phyloP scores from a whole-genome alignment of 257 asterid species.

The Salvia rosmarinus region DNA sequence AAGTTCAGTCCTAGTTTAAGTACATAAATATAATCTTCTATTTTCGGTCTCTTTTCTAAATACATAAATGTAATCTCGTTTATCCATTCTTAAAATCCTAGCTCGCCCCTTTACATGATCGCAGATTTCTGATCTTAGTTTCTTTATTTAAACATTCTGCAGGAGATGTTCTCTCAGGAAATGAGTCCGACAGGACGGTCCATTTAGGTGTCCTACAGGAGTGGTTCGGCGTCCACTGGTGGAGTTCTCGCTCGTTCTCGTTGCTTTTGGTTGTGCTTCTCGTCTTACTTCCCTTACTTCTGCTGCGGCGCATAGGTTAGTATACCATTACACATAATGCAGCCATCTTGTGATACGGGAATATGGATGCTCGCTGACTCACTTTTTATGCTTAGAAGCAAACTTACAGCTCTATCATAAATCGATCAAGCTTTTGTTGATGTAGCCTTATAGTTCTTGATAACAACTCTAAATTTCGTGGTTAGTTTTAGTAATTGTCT shows the following conservation, averaged over 20 bases:
- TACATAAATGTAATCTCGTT: too few relatives aligned
- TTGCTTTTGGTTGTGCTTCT: constrained; percentile 75
- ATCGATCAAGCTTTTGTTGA: too few relatives aligned
- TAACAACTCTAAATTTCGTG: too few relatives aligned
- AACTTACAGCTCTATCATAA: too few relatives aligned
- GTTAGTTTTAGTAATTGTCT: not conserved
- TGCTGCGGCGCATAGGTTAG: constrained; percentile 86
- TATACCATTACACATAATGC: not conserved
- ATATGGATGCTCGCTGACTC: not conserved
- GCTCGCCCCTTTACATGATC: not conserved
- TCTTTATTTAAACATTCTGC: constrained; percentile 25
- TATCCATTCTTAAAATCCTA: too few relatives aligned
- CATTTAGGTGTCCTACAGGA: constrained; percentile 89
- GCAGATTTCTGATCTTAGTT: not conserved
- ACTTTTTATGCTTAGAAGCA: constrained; percentile 6
- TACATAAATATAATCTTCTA: too few relatives aligned
- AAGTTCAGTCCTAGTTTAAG: too few relatives aligned
- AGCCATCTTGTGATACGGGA: not conserved
- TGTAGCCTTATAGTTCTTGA: not conserved
- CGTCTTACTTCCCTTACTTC: constrained; percentile 79
- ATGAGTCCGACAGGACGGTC: constrained; percentile 64
- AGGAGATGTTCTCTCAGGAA: constrained; percentile 97
- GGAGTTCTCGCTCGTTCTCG: constrained; percentile 79
- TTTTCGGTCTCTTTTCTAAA: too few relatives aligned
- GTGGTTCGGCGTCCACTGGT: constrained; percentile 97